Conservation (phyloP, 768 basidiomycete genomes). For the Glaciozyma antarctica region DNA sequence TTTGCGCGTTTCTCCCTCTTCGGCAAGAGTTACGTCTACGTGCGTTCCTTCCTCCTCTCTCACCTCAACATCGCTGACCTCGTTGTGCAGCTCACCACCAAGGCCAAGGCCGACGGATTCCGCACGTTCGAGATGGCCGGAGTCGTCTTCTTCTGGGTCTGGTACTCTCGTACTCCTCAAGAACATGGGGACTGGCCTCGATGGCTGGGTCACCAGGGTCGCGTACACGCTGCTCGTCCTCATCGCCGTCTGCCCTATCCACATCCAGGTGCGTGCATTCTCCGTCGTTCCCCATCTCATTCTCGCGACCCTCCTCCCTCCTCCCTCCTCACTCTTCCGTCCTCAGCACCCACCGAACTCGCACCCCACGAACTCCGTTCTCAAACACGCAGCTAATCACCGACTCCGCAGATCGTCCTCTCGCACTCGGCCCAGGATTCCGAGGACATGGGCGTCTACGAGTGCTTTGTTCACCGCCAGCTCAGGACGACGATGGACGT, state of each 20-base stretch:
- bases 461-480: slow-evolving; percentile 82
- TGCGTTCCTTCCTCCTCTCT: slow-evolving; percentile 40
- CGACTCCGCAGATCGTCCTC: slow-evolving; percentile 57
- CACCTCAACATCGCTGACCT: neutral
- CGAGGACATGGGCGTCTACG: slow-evolving; percentile 55
- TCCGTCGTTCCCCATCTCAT: no score
- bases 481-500: slow-evolving; percentile 97
- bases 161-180: slow-evolving; percentile 64
- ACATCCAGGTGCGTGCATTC: neutral
- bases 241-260: slow-evolving; percentile 67
- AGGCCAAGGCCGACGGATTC: slow-evolving; percentile 49
- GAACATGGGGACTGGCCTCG: slow-evolving; percentile 48
- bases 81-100: neutral
- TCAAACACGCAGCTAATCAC: neutral
- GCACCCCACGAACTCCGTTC: no score
- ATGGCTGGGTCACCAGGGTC: slow-evolving; percentile 45
- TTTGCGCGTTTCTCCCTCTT: slow-evolving; percentile 93
- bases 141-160: slow-evolving; percentile 71
- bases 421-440: slow-evolving; percentile 87
- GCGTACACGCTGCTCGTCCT: slow-evolving; percentile 75
- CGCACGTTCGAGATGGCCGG: slow-evolving; percentile 58
- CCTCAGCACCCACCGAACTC: neutral
- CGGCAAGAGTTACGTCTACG: slow-evolving; percentile 65
- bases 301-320: neutral
- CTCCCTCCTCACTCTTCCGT: slow-evolving; percentile 39